A percentile compares a stretch with the other conserved stretches of the same genome.
phyloP scores from a whole-genome alignment of 345 rosid species.

The Raphanus sativus region DNA sequence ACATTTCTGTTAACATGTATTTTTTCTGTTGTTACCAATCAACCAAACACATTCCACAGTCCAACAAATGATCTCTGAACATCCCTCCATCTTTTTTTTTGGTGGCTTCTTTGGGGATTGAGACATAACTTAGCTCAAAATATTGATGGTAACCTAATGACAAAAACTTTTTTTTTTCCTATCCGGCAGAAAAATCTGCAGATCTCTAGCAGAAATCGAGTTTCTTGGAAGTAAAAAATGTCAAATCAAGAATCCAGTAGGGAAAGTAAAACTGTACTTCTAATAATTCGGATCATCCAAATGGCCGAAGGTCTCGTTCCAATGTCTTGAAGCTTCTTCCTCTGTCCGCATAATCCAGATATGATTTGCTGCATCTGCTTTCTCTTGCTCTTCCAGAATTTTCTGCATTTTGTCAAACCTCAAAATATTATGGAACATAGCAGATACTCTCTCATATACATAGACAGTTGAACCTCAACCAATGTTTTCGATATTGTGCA shows the following conservation, averaged over 20 bases:
- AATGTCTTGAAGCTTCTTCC: slow-evolving; percentile 68
- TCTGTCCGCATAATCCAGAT: slow-evolving; percentile 73
- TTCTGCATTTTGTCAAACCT: slow-evolving; percentile 49
- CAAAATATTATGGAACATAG: neutral
- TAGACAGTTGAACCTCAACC: neutral
- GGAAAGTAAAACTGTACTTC: neutral
- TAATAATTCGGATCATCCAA: slow-evolving; percentile 46
- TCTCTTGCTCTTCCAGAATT: slow-evolving; percentile 59
- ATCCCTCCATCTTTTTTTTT: neutral
- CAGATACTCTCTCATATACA: neutral
- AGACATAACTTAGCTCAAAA: slow-evolving; percentile 16
- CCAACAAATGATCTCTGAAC: slow-evolving; percentile 7
- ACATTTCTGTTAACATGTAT: neutral
- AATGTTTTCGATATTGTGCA: neutral
- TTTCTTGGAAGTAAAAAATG: slow-evolving; percentile 19
- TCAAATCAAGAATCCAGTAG: slow-evolving; percentile 13
- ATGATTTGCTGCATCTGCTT: slow-evolving; percentile 49
- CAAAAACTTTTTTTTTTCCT: neutral
- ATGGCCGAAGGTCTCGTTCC: slow-evolving; percentile 64
- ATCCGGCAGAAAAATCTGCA: slow-evolving; percentile 23
- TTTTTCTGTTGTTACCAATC: slow-evolving; percentile 22
- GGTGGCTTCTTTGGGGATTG: slow-evolving; percentile 3
- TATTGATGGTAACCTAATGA: slow-evolving; percentile 12
- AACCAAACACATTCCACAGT: neutral
- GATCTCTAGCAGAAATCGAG: slow-evolving; percentile 10